phyloP scores from a whole-genome alignment of 78 protist genomes.

The Dictyostelium discoideum region DNA sequence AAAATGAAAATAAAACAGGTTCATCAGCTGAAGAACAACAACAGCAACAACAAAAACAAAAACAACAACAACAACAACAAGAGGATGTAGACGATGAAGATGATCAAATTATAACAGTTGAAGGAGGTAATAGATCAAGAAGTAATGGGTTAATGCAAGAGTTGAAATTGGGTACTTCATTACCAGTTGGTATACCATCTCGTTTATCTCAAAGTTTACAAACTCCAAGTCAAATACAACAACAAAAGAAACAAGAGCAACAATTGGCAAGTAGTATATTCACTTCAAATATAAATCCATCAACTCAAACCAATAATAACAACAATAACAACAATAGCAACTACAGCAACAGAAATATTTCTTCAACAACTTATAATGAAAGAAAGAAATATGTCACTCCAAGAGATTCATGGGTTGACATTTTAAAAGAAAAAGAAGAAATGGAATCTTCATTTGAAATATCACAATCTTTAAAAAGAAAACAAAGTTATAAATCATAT shows the following conservation, averaged over 20 bases:
- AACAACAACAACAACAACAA: not conserved
- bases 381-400: constrained; percentile 80
- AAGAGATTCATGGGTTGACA: constrained; percentile 70
- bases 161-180: constrained; percentile 50
- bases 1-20: not conserved
- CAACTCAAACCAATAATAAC: not conserved
- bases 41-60: not conserved
- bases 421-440: constrained; percentile 44
- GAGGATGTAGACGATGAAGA: constrained; percentile 32
- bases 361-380: not conserved
- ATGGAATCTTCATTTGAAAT: constrained; percentile 41
- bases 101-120: constrained; percentile 1
- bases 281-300: not conserved
- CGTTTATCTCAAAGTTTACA: constrained; percentile 42
- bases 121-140: constrained; percentile 35
- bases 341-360: not conserved
- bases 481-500: constrained; percentile 13
- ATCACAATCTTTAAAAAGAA: constrained; percentile 41
- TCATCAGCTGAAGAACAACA: not conserved
- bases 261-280: not conserved
- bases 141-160: constrained; percentile 63
- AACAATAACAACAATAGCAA: not conserved
- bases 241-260: constrained; percentile 1
- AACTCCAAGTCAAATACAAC: not conserved
- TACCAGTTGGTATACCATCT: constrained; percentile 49